Conservation (phyloP, 495 filamentous ascomycete species). For the Tetracladium setigerum region DNA sequence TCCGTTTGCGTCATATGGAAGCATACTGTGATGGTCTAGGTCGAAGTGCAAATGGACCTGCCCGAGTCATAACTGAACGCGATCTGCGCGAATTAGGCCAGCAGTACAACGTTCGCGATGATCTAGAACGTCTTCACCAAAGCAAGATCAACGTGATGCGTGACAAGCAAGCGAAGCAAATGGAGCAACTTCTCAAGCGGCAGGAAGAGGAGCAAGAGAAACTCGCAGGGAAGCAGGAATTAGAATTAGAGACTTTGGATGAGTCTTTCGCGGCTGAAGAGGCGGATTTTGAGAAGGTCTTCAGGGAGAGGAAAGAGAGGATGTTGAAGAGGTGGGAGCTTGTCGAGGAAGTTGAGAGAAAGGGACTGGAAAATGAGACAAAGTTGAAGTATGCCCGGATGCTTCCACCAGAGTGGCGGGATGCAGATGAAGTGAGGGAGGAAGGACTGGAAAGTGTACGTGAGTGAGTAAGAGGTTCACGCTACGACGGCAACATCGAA, state of each 20-base stretch:
- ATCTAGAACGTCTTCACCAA: constrained; percentile 63
- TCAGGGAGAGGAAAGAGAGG: constrained; percentile 41
- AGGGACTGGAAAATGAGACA: constrained; percentile 45
- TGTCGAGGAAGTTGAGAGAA: constrained; percentile 54
- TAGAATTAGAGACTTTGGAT: constrained; percentile 49
- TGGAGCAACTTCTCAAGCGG: constrained; percentile 56
- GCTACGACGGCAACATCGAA: not conserved
- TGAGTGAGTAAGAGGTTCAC: constrained; percentile 5
- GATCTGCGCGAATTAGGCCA: constrained; percentile 58
- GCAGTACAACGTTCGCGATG: constrained; percentile 60
- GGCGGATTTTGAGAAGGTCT: constrained; percentile 33
- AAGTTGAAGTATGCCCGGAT: constrained; percentile 43
- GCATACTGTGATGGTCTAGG: constrained; percentile 60
- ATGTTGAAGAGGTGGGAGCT: constrained; percentile 53
- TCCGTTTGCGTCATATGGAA: constrained; percentile 72
- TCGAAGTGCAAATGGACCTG: constrained; percentile 29
- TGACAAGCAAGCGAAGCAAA: constrained; percentile 62
- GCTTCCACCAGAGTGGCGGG: constrained; percentile 35
- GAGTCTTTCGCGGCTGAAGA: constrained; percentile 48
- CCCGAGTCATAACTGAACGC: constrained; percentile 46
- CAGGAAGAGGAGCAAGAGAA: constrained; percentile 56
- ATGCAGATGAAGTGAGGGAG: constrained; percentile 1
- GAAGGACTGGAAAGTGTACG: constrained; percentile 10
- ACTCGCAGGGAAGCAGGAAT: constrained; percentile 41
- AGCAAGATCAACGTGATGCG: constrained; percentile 73